A percentile compares a stretch with the other conserved stretches of the same genome.
These are phyloP conservation scores for Ramaria rubella DNA, from an alignment of 768 basidiomycete species.

Conservation along the genomic window DNA sequence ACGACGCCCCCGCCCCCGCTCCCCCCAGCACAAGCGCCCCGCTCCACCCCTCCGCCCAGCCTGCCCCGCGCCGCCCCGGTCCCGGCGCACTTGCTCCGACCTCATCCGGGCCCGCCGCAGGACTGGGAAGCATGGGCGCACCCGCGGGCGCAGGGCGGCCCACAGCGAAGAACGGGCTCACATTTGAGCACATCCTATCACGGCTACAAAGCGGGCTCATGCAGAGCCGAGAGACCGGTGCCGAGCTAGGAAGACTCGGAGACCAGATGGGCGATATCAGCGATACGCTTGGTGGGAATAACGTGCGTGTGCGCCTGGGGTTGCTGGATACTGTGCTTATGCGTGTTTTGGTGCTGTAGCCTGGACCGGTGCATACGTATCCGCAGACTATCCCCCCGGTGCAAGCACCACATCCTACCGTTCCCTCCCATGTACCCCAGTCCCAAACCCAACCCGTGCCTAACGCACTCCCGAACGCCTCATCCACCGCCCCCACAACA, in stretches of 20 bases:
- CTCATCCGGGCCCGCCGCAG: slow-evolving; percentile 23
- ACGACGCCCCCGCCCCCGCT: slow-evolving; percentile 70
- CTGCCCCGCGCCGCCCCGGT: slow-evolving; percentile 29
- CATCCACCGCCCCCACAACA: slow-evolving; percentile 19
- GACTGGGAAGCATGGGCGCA: slow-evolving; percentile 64
- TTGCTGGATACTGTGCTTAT: not conserved
- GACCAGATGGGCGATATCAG: slow-evolving; percentile 85
- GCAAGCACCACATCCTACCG: slow-evolving; percentile 1
- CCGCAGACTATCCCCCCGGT: slow-evolving; percentile 64
- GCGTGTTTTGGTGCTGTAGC: slow-evolving; percentile 32
- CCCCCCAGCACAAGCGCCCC: slow-evolving; percentile 48
- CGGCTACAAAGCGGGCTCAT: slow-evolving; percentile 90
- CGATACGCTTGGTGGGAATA: slow-evolving; percentile 78
- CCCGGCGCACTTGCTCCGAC: slow-evolving; percentile 20
- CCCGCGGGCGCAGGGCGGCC: slow-evolving; percentile 66
- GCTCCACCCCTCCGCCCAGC: slow-evolving; percentile 28
- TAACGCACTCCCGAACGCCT: too few relatives aligned
- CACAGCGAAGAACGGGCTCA: slow-evolving; percentile 71
- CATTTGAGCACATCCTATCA: slow-evolving; percentile 86
- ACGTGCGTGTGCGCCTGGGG: slow-evolving; percentile 42
- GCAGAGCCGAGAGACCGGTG: slow-evolving; percentile 89
- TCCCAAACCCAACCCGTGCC: not conserved
- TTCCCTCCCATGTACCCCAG: slow-evolving; percentile 7
- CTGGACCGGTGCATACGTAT: slow-evolving; percentile 54
- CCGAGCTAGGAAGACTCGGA: slow-evolving; percentile 72